Percentiles rank a stretch among this genome's conserved stretches.
These are phyloP conservation scores for Fennellomyces sp. DNA, from an alignment of 371 early-diverging fungal genomes.

Conservation along the genomic window DNA sequence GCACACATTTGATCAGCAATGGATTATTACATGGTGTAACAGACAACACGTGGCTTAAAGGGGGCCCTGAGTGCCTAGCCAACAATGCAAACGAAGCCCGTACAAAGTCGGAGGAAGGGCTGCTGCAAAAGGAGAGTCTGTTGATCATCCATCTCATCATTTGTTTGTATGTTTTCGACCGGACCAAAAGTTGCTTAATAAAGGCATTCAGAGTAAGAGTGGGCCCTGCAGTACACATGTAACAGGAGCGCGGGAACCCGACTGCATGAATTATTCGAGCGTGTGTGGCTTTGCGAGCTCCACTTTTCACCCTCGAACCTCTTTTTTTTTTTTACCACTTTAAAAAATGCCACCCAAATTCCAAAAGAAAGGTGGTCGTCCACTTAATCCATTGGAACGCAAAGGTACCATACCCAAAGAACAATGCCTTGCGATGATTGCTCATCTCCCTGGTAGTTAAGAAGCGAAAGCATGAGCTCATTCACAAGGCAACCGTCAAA, in stretches of 20 bases:
- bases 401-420: neutral
- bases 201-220: too few relatives aligned
- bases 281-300: neutral
- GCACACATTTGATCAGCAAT: too few relatives aligned
- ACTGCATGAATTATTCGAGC: neutral
- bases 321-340: neutral
- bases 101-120: too few relatives aligned
- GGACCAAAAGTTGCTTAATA: neutral
- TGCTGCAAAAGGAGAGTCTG: too few relatives aligned
- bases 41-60: too few relatives aligned
- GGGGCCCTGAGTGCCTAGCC: too few relatives aligned
- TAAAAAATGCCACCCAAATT: conserved; percentile 5
- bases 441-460: conserved; percentile 32
- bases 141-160: too few relatives aligned
- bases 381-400: conserved; percentile 8
- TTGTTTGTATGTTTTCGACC: too few relatives aligned
- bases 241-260: too few relatives aligned
- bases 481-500: conserved; percentile 66
- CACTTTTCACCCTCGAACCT: neutral
- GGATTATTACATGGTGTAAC: too few relatives aligned
- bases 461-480: conserved; percentile 58
- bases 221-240: too few relatives aligned
- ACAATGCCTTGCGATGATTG: neutral
- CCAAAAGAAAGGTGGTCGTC: neutral
- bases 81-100: too few relatives aligned